Evolutionary conservation across 177 flowering plant species (phyloP), one percentile per base, ranked within the genome.

Genomic region (Vitis hybrid): DNA sequence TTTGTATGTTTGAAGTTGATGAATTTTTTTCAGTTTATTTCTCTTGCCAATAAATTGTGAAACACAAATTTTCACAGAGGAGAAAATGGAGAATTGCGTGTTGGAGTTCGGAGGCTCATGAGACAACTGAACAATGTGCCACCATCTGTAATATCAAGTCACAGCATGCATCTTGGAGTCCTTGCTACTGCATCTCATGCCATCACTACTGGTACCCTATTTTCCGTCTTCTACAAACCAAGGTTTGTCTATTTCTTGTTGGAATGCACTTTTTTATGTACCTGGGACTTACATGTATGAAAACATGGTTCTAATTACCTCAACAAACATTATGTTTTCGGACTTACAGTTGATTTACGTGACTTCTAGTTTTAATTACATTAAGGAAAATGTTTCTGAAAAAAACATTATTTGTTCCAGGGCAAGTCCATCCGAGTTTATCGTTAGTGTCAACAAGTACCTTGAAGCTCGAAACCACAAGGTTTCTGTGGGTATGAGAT

Each of bases 71-170:
- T 12, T 61, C 5, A 2, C 29, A 61, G 64, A 15, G 64, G 64
- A 20, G 54, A n/a, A 15, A 63, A 63, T 48, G 67, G 67, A 63
- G 67, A 45, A 12, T 31, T 63, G n/a, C 67, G 54, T 15, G 67
- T 63, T 48, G 67, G 67, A 19, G 67, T 63, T 8, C 15, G 67
- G 54, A 29, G 67, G 48, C 48, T 63, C 50, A 3, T 31, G 8
- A 11, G 53, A n/a, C 45, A 39, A 39, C 45, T 39, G 5, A 39
- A 39, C 45, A 39, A 39, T 7, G 45, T 39, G 45, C 45, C 45
- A 7, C 45, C 45, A 5, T 39, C 45, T 39, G 45, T 39, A 39
- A 39, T 39, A 39, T 39, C 45, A 7, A 39, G 45, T 39, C 45
- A 39, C 45, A 39, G 45, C 45, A 39, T 39, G 45, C 45, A 39